Evolutionary conservation across 164 flowering plant genomes (phyloP).

Genomic region (Kingdonia uniflora): DNA sequence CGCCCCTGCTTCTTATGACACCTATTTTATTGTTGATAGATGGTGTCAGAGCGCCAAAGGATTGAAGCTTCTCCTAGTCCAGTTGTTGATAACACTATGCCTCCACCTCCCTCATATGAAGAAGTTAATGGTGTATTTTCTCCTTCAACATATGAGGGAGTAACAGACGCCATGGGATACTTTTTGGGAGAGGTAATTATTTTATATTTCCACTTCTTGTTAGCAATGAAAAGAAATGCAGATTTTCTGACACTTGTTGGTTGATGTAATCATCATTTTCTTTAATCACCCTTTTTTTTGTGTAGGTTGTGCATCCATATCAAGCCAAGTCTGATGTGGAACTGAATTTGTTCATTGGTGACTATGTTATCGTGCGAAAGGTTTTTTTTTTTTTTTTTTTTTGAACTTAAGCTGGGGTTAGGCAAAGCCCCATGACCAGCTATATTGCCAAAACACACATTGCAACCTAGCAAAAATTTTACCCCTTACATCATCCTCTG

Average conservation of each 20-base stretch:
- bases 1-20: background rate
- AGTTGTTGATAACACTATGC: slow-evolving; percentile 1
- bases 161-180: slow-evolving; percentile 52
- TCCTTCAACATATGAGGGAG: slow-evolving; percentile 37
- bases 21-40: slow-evolving; percentile 25
- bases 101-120: slow-evolving; percentile 24
- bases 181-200: slow-evolving; percentile 77
- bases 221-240: background rate
- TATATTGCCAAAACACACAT: too few species aligned
- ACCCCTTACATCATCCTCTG: background rate
- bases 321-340: slow-evolving; percentile 61
- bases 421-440: too few species aligned
- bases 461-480: too few species aligned
- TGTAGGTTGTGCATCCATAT: slow-evolving; percentile 65
- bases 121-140: slow-evolving; percentile 53
- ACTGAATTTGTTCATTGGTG: slow-evolving; percentile 55
- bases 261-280: background rate
- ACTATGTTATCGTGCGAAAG: slow-evolving; percentile 74
- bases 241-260: background rate
- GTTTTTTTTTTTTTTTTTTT: slow-evolving; percentile 21
- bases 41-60: slow-evolving; percentile 31
- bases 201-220: background rate
- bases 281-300: slow-evolving; percentile 1
- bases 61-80: slow-evolving; percentile 8
- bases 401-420: too few species aligned